Percentiles rank a stretch among this genome's conserved stretches.
Conservation (phyloP, 1,284 basidiomycete genomes). For the Xerocomus minutiporus region DNA sequence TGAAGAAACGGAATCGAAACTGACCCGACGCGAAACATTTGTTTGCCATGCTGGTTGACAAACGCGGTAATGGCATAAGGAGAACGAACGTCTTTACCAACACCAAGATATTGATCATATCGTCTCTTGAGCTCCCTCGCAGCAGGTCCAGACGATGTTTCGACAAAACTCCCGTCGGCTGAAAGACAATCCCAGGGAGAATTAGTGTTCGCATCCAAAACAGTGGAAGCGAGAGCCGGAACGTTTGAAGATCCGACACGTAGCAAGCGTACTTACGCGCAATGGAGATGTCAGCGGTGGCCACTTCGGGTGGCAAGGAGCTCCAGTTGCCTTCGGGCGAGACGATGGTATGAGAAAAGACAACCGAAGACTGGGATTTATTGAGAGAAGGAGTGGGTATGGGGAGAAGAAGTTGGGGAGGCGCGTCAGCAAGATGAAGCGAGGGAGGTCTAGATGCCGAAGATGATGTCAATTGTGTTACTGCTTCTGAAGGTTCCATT, state of each 20-base stretch:
- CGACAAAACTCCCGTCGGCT: slow-evolving; percentile 73
- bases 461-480: slow-evolving; percentile 10
- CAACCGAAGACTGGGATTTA: slow-evolving; percentile 41
- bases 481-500: slow-evolving; percentile 23
- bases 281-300: slow-evolving; percentile 55
- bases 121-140: slow-evolving; percentile 69
- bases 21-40: slow-evolving; percentile 71
- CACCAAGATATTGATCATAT: slow-evolving; percentile 64
- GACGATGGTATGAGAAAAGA: slow-evolving; percentile 37
- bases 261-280: slow-evolving; percentile 46
- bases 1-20: slow-evolving; percentile 24
- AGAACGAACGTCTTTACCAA: slow-evolving; percentile 61
- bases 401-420: slow-evolving; percentile 40
- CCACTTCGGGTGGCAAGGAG: slow-evolving; percentile 45
- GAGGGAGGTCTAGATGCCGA: slow-evolving; percentile 25
- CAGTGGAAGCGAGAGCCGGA: background rate
- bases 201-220: slow-evolving; percentile 2
- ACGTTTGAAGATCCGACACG: slow-evolving; percentile 7
- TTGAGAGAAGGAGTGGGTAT: slow-evolving; percentile 42
- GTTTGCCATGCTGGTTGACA: slow-evolving; percentile 71
- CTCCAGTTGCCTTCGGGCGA: slow-evolving; percentile 28
- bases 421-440: slow-evolving; percentile 19
- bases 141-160: slow-evolving; percentile 68
- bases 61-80: slow-evolving; percentile 75
- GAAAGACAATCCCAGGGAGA: slow-evolving; percentile 4